Conservation (phyloP, 352 stramenopile genomes). For the Pythium rishiriense region DNA sequence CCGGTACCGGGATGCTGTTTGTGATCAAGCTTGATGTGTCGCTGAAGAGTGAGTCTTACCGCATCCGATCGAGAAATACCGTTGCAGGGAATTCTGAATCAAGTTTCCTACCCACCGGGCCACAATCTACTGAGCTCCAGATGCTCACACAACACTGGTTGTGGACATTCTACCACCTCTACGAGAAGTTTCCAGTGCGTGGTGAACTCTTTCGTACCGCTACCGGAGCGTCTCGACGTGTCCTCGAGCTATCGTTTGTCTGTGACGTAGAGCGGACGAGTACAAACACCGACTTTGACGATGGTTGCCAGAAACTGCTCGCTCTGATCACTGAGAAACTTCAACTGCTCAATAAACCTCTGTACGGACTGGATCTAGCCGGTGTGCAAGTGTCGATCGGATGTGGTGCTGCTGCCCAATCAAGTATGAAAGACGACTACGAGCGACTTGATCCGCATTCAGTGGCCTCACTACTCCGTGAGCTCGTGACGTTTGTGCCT, state of each 20-base stretch:
- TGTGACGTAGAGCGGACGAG: background rate
- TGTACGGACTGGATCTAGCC: conserved; percentile 29
- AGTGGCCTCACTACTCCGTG: conserved; percentile 33
- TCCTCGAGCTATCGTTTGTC: conserved; percentile 1
- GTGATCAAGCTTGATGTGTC: conserved; percentile 30
- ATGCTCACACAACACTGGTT: conserved; percentile 33
- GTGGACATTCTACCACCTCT: conserved; percentile 38
- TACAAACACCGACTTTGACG: background rate
- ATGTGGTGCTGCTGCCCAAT: background rate
- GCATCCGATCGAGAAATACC: conserved; percentile 41
- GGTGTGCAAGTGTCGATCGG: background rate
- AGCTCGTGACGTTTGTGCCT: conserved; percentile 64
- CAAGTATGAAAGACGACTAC: background rate
- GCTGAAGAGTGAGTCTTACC: conserved; percentile 48
- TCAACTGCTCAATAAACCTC: conserved; percentile 55
- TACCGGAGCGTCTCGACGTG: background rate
- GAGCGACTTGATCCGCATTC: background rate
- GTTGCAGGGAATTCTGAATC: too few species aligned
- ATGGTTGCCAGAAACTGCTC: conserved; percentile 24
- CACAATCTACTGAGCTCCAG: conserved; percentile 16
- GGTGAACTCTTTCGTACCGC: conserved; percentile 11
- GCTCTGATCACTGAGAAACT: conserved; percentile 49
- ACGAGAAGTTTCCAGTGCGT: conserved; percentile 40
- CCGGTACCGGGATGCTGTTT: too few species aligned
- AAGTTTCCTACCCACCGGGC: too few species aligned